These are phyloP conservation scores for Ophiostoma angusticollis DNA, from an alignment of 2,329 filamentous ascomycete species.

Conservation along the genomic window DNA sequence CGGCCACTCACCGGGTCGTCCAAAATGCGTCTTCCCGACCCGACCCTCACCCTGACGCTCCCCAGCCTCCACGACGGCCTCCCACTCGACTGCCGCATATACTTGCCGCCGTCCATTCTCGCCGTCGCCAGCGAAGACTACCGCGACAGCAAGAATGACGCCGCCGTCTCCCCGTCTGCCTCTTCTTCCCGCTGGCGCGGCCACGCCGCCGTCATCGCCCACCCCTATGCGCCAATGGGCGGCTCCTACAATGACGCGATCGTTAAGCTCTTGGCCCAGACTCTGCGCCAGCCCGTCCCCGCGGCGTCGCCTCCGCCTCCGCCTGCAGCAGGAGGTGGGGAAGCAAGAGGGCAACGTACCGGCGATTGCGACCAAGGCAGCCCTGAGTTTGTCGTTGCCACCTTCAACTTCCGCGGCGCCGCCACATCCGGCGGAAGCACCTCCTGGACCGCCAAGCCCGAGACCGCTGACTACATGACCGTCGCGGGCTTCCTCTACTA, in stretches of 20 bases:
- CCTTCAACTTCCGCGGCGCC: constrained; percentile 79
- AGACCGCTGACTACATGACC: constrained; percentile 70
- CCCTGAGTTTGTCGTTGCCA: constrained; percentile 62
- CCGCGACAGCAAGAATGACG: too few species aligned
- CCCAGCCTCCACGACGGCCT: constrained; percentile 73
- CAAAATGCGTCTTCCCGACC: constrained; percentile 33
- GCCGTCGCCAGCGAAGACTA: too few species aligned
- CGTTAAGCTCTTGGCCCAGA: constrained; percentile 50
- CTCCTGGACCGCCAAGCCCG: constrained; percentile 75
- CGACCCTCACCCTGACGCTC: constrained; percentile 57
- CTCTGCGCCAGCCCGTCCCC: constrained; percentile 40
- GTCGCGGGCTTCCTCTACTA: constrained; percentile 67
- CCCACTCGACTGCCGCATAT: constrained; percentile 68
- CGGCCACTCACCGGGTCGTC: too few species aligned
- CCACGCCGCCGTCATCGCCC: constrained; percentile 57
- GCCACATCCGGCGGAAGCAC: constrained; percentile 44
- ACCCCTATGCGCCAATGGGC: constrained; percentile 82
- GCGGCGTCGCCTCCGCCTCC: too few species aligned
- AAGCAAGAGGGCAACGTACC: too few species aligned
- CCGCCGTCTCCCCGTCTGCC: constrained; percentile 17
- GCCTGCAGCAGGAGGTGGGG: too few species aligned
- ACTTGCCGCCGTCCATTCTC: constrained; percentile 47
- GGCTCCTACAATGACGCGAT: constrained; percentile 75
- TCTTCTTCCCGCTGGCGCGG: constrained; percentile 27
- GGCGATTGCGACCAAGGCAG: too few species aligned